Conservation (phyloP, 345 rosid species). For the Acer negundo region DNA sequence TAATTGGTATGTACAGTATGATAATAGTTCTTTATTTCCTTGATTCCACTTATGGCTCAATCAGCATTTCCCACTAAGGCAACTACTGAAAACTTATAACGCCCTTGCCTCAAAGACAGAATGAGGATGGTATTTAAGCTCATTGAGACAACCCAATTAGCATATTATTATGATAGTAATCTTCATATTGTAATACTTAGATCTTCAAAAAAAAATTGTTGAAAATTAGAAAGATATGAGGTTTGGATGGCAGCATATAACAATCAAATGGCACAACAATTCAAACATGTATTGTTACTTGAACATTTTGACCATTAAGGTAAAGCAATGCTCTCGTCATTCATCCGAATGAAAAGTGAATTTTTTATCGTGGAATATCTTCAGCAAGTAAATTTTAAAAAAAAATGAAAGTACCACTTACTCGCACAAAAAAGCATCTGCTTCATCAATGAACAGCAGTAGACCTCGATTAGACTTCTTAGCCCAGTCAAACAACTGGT, state of each 20-base stretch:
- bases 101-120: neutral
- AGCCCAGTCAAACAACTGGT: slow-evolving; percentile 95
- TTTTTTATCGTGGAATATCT: neutral
- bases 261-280: neutral
- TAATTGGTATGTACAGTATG: neutral
- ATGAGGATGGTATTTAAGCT: neutral
- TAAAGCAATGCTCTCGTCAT: neutral
- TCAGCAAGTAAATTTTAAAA: neutral
- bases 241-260: neutral
- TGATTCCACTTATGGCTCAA: neutral
- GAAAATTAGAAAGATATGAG: neutral
- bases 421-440: slow-evolving; percentile 99
- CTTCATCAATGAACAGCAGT: slow-evolving; percentile 93
- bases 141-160: neutral
- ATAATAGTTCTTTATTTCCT: neutral
- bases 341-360: neutral
- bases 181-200: neutral
- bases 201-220: neutral
- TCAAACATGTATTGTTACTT: neutral
- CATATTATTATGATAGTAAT: neutral
- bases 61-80: neutral
- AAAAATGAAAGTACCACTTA: slow-evolving; percentile 41
- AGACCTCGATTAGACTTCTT: slow-evolving; percentile 88
- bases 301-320: neutral
- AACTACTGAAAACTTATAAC: neutral